Conservation (phyloP, 192 early-diverging fungal species). For the Rhizophagus clarus region DNA sequence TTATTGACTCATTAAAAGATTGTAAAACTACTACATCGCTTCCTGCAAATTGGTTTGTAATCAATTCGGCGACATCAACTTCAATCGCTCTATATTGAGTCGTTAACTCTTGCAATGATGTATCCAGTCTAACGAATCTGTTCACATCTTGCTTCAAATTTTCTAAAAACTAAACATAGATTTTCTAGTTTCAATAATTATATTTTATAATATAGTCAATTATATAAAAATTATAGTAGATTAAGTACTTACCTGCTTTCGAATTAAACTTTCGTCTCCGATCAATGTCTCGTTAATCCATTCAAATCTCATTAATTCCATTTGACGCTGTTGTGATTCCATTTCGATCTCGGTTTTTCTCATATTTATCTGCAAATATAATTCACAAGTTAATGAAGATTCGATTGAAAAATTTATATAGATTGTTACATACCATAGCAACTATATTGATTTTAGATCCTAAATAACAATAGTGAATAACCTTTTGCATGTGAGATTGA, state of each 20-base stretch:
- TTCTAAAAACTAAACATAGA: slow-evolving; percentile 6
- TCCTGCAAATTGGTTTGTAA: not conserved
- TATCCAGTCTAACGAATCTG: slow-evolving; percentile 7
- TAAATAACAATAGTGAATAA: too few species aligned
- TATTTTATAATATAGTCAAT: not conserved
- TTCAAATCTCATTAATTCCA: slow-evolving; percentile 23
- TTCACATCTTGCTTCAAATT: slow-evolving; percentile 20
- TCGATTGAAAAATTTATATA: not conserved
- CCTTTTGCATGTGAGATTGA: too few species aligned
- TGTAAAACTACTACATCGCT: not conserved
- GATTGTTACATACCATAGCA: not conserved
- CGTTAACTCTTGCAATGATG: not conserved
- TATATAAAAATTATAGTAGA: not conserved
- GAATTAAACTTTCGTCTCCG: not conserved
- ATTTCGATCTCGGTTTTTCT: slow-evolving; percentile 23
- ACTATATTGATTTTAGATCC: not conserved
- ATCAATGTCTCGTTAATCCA: slow-evolving; percentile 22
- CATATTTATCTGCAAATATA: not conserved
- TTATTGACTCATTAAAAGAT: slow-evolving; percentile 15
- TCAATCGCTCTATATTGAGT: slow-evolving; percentile 8
- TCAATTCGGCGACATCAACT: not conserved
- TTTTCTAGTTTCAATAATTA: not conserved
- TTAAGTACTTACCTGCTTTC: slow-evolving; percentile 1
- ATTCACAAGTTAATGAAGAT: not conserved
- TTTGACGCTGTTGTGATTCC: slow-evolving; percentile 16